These are phyloP conservation scores for Malassezia nana DNA, from an alignment of 1,284 basidiomycete species.

Conservation along the genomic window DNA sequence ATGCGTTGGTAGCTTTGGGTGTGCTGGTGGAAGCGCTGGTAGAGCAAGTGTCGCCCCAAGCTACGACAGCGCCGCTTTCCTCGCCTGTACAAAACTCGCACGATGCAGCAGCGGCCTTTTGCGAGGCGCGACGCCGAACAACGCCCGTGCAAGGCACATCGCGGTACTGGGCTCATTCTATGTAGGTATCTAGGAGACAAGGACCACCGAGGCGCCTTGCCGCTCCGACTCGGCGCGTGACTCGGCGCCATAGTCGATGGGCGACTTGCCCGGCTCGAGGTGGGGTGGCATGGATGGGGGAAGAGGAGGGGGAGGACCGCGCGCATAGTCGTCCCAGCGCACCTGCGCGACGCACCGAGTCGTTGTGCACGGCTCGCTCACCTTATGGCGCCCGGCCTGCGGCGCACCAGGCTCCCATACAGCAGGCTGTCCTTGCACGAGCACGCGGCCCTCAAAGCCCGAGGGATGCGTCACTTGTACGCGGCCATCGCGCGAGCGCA, in stretches of 20 bases:
- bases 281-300: not conserved
- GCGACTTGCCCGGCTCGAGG: conserved; percentile 3
- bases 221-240: not conserved
- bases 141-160: not conserved
- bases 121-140: not conserved
- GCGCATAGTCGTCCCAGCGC: not conserved
- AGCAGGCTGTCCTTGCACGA: conserved; percentile 21
- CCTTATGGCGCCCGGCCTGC: not conserved
- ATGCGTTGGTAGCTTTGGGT: conserved; percentile 12
- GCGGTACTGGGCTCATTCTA: not conserved
- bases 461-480: conserved; percentile 20
- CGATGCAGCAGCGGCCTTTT: not conserved
- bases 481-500: conserved; percentile 18
- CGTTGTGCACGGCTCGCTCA: not conserved
- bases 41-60: too few relatives aligned
- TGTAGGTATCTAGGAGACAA: not conserved
- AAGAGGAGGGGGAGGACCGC: not conserved
- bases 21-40: not conserved
- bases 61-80: too few relatives aligned
- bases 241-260: conserved; percentile 7
- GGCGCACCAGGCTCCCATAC: not conserved
- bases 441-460: conserved; percentile 25
- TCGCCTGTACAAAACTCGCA: too few relatives aligned
- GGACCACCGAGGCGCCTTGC: not conserved
- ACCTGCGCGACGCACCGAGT: not conserved